These are phyloP conservation scores for Boletus reticuloceps DNA, from an alignment of 768 basidiomycete species.

Conservation along the genomic window DNA sequence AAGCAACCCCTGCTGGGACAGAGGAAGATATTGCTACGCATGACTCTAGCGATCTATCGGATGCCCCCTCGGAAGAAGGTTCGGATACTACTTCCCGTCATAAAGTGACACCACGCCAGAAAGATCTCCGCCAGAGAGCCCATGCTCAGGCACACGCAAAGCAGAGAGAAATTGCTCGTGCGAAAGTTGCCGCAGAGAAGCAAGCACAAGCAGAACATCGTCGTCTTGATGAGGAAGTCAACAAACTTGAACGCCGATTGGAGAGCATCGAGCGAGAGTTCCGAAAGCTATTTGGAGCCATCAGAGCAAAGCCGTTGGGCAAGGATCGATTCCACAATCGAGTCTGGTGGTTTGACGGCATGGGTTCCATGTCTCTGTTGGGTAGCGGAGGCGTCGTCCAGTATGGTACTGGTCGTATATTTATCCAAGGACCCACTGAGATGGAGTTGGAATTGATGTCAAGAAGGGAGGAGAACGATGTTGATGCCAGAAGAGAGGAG, in stretches of 20 bases:
- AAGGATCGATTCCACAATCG: constrained; percentile 92
- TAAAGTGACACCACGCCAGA: constrained; percentile 49
- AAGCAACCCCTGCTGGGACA: constrained; percentile 36
- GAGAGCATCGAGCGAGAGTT: constrained; percentile 94
- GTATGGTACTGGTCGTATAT: constrained; percentile 88
- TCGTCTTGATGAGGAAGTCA: constrained; percentile 84
- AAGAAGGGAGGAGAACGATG: constrained; percentile 49
- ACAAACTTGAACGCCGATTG: constrained; percentile 74
- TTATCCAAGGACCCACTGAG: constrained; percentile 89
- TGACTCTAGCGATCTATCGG: constrained; percentile 73
- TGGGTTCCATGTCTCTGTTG: constrained; percentile 80
- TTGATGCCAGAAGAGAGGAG: constrained; percentile 59
- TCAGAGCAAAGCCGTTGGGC: constrained; percentile 86
- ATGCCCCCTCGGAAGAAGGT: constrained; percentile 59
- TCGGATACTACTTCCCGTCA: constrained; percentile 56
- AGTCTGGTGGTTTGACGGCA: constrained; percentile 98
- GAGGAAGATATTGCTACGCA: constrained; percentile 59
- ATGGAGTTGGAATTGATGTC: constrained; percentile 73
- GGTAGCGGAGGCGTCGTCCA: constrained; percentile 75
- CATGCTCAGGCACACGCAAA: constrained; percentile 64
- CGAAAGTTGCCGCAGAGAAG: constrained; percentile 76
- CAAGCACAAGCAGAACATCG: constrained; percentile 82
- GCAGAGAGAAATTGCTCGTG: constrained; percentile 75
- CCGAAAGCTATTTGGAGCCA: constrained; percentile 79
- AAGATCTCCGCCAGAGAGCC: constrained; percentile 50